These are phyloP conservation scores for Angomonas ambiguus DNA, from an alignment of 208 protist genomes.

Conservation along the genomic window DNA sequence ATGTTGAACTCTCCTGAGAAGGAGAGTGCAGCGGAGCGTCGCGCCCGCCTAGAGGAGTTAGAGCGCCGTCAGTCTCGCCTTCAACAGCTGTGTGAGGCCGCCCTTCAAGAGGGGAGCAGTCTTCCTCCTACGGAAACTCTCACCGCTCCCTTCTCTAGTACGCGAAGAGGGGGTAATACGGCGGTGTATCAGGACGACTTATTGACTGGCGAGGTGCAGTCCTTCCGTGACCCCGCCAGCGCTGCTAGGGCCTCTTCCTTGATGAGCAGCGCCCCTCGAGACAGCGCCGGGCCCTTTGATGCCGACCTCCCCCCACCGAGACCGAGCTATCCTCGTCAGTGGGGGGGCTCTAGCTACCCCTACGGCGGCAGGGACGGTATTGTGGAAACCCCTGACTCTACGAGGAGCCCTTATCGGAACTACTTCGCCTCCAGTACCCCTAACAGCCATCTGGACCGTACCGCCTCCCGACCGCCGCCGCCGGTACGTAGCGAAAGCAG, in stretches of 20 bases:
- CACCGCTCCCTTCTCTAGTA: background rate
- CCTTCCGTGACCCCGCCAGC: slow-evolving; percentile 59
- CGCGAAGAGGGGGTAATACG: background rate
- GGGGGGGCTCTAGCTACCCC: background rate
- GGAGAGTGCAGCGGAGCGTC: slow-evolving; percentile 17
- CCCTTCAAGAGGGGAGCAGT: slow-evolving; percentile 22
- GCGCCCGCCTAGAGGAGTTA: slow-evolving; percentile 46
- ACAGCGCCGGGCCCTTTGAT: background rate
- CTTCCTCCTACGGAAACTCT: background rate
- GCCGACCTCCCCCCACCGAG: background rate
- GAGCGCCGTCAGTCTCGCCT: slow-evolving; percentile 50
- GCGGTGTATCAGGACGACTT: slow-evolving; percentile 26
- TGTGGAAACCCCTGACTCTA: slow-evolving; percentile 6
- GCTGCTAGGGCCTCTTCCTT: slow-evolving; percentile 38
- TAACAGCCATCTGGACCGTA: background rate
- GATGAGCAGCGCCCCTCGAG: background rate
- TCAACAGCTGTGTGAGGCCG: slow-evolving; percentile 58
- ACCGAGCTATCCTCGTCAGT: background rate
- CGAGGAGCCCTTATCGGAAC: background rate
- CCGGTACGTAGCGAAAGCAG: background rate
- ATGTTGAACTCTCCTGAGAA: slow-evolving; percentile 11
- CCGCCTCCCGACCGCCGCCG: background rate
- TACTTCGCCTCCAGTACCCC: background rate
- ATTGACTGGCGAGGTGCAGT: slow-evolving; percentile 66
- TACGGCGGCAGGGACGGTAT: background rate